Conservation (phyloP, 768 basidiomycete species). For the Trametopsis cervina region DNA sequence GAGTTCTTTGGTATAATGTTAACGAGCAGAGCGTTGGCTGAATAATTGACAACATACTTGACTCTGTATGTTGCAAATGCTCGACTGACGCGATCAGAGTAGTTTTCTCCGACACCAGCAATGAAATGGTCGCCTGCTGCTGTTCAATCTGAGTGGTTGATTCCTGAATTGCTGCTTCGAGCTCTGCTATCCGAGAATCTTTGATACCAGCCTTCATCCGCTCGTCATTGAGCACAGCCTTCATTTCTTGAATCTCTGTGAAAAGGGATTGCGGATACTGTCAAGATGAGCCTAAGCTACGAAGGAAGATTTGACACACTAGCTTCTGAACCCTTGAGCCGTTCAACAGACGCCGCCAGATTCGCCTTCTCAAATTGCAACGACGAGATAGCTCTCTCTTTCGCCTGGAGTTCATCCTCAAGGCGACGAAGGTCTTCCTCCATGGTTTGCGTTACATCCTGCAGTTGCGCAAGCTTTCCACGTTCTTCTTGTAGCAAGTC, state of each 20-base stretch:
- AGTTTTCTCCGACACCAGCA: conserved; percentile 33
- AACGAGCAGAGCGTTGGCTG: neutral
- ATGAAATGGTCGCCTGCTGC: conserved; percentile 34
- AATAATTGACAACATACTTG: conserved; percentile 16
- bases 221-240: conserved; percentile 5
- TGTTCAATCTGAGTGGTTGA: conserved; percentile 15
- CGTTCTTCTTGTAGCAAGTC: conserved; percentile 29
- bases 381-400: conserved; percentile 10
- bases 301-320: neutral
- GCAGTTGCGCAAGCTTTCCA: conserved; percentile 31
- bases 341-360: conserved; percentile 5
- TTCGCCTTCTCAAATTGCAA: conserved; percentile 12
- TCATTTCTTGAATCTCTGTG: conserved; percentile 6
- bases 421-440: conserved; percentile 9
- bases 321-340: conserved; percentile 6
- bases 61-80: conserved; percentile 24
- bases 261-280: neutral
- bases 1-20: conserved; percentile 13
- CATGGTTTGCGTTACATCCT: conserved; percentile 17
- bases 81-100: conserved; percentile 25
- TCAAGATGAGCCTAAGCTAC: neutral
- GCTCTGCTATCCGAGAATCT: conserved; percentile 5
- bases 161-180: conserved; percentile 18
- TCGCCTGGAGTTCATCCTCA: conserved; percentile 5
- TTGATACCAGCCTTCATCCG: neutral